These are phyloP conservation scores for Miscanthus sacchariflorus DNA, from an alignment of 202 grass and related monocot species.

Conservation along the genomic window DNA sequence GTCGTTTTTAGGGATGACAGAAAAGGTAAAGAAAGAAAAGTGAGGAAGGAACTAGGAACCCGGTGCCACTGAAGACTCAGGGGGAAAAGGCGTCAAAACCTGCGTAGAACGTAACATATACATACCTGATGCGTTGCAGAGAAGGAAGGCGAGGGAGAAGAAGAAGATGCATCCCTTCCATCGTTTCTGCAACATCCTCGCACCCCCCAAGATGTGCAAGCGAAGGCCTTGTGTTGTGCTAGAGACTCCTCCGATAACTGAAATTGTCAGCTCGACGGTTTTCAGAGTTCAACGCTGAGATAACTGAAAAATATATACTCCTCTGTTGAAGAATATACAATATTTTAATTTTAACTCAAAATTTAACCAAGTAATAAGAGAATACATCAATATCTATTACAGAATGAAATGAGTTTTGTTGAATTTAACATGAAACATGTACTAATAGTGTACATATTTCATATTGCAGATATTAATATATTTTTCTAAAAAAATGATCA, in stretches of 20 bases:
- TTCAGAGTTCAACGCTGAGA: conserved; percentile 15
- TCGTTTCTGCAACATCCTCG: conserved; percentile 55
- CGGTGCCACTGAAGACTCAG: neutral
- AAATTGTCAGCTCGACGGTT: neutral
- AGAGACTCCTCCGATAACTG: neutral
- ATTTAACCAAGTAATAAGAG: no score
- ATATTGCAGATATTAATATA: neutral
- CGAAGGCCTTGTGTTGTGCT: neutral
- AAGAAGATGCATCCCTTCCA: conserved; percentile 63
- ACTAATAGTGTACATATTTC: neutral
- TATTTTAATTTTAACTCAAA: no score
- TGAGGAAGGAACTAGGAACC: conserved; percentile 35
- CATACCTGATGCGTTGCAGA: conserved; percentile 63
- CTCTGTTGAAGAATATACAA: neutral
- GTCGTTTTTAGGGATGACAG: neutral
- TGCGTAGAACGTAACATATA: neutral
- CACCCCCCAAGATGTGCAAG: neutral
- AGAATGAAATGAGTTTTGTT: neutral
- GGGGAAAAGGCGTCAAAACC: neutral
- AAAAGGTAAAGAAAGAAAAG: neutral
- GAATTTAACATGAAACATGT: neutral
- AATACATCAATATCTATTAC: neutral
- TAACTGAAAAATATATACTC: neutral
- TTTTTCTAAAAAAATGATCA: neutral
- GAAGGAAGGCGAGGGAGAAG: conserved; percentile 43